phyloP scores from a whole-genome alignment of 768 basidiomycete genomes.

The Amanita pseudoporphyria region DNA sequence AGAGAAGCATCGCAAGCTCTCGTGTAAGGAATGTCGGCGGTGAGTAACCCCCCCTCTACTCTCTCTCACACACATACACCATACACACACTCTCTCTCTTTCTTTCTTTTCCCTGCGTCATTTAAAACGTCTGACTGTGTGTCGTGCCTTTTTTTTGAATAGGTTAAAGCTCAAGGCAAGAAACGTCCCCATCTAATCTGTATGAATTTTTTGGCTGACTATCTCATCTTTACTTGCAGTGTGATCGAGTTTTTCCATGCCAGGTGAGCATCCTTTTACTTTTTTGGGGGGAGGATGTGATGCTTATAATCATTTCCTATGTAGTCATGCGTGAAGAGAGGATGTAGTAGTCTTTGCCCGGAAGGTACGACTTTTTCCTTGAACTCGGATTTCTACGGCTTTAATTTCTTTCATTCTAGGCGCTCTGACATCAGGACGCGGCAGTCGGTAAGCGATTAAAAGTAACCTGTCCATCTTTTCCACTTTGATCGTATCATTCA shows the following conservation, averaged over 20 bases:
- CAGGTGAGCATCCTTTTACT: slow-evolving; percentile 25
- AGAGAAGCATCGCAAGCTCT: slow-evolving; percentile 35
- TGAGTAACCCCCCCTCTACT: slow-evolving; percentile 10
- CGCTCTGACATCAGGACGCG: slow-evolving; percentile 51
- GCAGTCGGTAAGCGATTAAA: slow-evolving; percentile 54
- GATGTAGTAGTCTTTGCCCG: slow-evolving; percentile 54
- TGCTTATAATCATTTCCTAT: no score
- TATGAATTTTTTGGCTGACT: no score
- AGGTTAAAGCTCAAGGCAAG: slow-evolving; percentile 43
- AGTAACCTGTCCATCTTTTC: slow-evolving; percentile 5
- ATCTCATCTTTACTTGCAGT: slow-evolving; percentile 23
- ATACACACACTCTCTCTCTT: no score
- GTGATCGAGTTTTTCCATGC: slow-evolving; percentile 58
- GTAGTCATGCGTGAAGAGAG: slow-evolving; percentile 55
- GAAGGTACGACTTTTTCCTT: slow-evolving; percentile 29
- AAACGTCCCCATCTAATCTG: background rate
- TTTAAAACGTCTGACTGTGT: background rate
- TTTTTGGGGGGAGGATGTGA: no score
- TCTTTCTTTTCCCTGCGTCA: background rate
- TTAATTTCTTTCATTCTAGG: slow-evolving; percentile 24
- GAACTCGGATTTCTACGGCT: background rate
- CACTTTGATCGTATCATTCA: slow-evolving; percentile 1
- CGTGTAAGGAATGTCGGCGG: slow-evolving; percentile 46
- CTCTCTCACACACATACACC: no score
- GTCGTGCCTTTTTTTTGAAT: slow-evolving; percentile 1